phyloP scores from a whole-genome alignment of 139 green algal species.

The Chlamydomonas sp. region DNA sequence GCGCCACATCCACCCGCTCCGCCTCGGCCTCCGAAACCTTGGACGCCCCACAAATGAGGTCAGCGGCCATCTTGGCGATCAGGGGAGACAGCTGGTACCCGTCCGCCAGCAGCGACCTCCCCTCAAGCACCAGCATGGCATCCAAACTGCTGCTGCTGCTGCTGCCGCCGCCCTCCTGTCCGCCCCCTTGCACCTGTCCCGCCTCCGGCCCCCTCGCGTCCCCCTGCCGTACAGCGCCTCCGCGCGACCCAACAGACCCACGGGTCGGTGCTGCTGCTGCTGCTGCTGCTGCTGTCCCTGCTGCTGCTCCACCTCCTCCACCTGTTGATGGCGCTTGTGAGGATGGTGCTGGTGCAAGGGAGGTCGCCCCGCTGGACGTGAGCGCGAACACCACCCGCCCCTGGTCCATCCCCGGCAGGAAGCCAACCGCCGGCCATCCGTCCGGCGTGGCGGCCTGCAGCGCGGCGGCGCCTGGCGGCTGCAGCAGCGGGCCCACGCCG shows the following conservation, averaged over 20 bases:
- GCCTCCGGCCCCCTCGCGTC: neutral
- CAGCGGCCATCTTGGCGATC: slow-evolving; percentile 37
- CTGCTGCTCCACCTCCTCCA: too few species aligned
- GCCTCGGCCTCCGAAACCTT: neutral
- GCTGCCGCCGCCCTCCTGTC: neutral
- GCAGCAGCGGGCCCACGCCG: slow-evolving; percentile 10
- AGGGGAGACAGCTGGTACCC: slow-evolving; percentile 30
- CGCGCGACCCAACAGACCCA: too few species aligned
- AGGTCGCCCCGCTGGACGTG: neutral
- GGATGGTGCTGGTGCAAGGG: too few species aligned
- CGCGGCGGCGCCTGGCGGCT: neutral
- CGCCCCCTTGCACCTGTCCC: neutral
- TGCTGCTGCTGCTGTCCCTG: too few species aligned
- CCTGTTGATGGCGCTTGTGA: too few species aligned
- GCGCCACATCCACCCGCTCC: neutral
- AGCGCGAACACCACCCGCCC: slow-evolving; percentile 5
- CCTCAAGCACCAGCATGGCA: neutral
- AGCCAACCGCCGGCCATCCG: slow-evolving; percentile 17
- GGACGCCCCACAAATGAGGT: slow-evolving; percentile 12
- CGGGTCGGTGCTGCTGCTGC: too few species aligned
- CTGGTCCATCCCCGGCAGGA: neutral
- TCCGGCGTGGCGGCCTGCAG: slow-evolving; percentile 6
- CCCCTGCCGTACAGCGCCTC: too few species aligned
- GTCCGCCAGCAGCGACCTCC: neutral
- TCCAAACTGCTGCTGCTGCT: neutral